Evolutionary conservation across 176 grass and related monocot genomes (phyloP), one percentile per base, ranked within the genome.

Genomic region (Carex pumila): DNA sequence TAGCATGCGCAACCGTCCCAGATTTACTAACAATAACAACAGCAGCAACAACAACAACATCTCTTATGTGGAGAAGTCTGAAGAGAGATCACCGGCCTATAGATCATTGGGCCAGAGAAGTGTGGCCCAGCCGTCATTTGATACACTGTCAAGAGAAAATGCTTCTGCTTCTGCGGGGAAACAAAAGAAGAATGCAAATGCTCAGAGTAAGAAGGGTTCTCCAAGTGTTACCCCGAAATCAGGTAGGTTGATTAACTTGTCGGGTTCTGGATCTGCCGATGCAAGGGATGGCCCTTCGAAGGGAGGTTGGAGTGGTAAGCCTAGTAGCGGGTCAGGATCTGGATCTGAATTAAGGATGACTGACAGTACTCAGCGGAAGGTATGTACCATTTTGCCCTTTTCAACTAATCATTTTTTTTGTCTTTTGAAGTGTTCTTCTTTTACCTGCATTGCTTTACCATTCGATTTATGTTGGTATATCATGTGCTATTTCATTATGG

Each of bases 331-430:
- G 77, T 39, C 83, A 18, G 81, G 73, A 18, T 66, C 94, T 45
- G 87, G 82, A 47, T 87, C 78, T 54, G 62, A 59, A 90, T 78
- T 78, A 25, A 99, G 93, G 86, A 99, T 99, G 97, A 92, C 93
- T 59, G 97, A 99, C 61, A 94, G 89, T 83, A 96, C 83, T 64
- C 97, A 99, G 86, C 88, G 97, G 86, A 99, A 99, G 93, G 97
- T 99, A 91, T 5, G 83, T 45, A 66, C 67, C 73, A 56, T 29
- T 34, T 53, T 77, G 50, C 7, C 25, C 14, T 78, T 57, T 57
- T 57, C 2, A 57, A 78, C 14, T 57, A 36, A 12, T 19, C 17
- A 17, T 11, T 50, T 50, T 45, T 50, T 50, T 55, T 78, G 52
- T 57, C 18, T 78, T 9, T 25, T 56, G 47, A 78, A 56, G 25